Conservation (phyloP, 805 yeast genomes). For the Cyberlindnera nakhonratchasimensis region DNA sequence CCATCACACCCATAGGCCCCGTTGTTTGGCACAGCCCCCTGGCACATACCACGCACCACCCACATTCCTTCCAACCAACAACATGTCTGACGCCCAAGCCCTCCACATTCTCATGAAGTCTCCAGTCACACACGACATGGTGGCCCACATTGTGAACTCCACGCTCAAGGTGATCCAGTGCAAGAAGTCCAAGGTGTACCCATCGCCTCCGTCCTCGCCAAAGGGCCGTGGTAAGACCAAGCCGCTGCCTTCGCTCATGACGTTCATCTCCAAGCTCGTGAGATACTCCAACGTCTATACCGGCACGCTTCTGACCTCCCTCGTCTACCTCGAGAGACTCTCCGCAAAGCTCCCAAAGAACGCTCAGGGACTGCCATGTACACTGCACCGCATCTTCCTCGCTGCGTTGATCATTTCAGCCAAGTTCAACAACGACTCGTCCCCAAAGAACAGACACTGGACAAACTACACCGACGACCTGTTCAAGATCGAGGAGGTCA, state of each 20-base stretch:
- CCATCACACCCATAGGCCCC: neutral
- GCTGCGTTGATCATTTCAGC: slow-evolving; percentile 72
- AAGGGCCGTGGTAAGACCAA: slow-evolving; percentile 17
- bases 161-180: slow-evolving; percentile 69
- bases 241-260: slow-evolving; percentile 60
- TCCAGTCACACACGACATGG: slow-evolving; percentile 73
- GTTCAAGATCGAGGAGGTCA: slow-evolving; percentile 63
- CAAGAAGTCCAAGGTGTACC: slow-evolving; percentile 35
- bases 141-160: slow-evolving; percentile 61
- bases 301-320: slow-evolving; percentile 71
- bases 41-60: neutral
- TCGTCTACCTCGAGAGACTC: slow-evolving; percentile 62
- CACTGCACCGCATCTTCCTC: slow-evolving; percentile 72
- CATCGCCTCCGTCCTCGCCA: slow-evolving; percentile 36
- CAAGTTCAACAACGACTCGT: slow-evolving; percentile 72
- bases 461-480: slow-evolving; percentile 73
- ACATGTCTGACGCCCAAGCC: slow-evolving; percentile 52
- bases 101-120: slow-evolving; percentile 54
- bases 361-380: slow-evolving; percentile 75
- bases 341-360: slow-evolving; percentile 60
- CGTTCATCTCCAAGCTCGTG: slow-evolving; percentile 68
- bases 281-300: slow-evolving; percentile 77
- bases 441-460: slow-evolving; percentile 80
- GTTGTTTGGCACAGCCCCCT: neutral
- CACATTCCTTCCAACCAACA: slow-evolving; percentile 2